Evolutionary conservation across 352 stramenopile genomes (phyloP).

Genomic region (Phytophthora ramorum): DNA sequence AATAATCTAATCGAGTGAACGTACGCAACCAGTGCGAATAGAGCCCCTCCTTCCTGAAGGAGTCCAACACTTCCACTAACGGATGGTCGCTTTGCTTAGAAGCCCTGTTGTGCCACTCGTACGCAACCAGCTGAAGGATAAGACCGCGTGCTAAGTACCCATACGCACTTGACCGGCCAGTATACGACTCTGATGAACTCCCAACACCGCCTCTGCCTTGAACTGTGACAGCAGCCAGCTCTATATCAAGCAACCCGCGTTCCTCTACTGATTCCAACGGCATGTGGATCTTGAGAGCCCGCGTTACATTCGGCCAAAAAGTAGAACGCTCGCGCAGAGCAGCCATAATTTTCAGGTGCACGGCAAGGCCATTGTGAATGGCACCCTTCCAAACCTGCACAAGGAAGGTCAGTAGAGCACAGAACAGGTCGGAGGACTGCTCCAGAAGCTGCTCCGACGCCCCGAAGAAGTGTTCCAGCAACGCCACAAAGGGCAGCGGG

Average conservation of each 20-base stretch:
- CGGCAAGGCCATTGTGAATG: slow-evolving; percentile 36
- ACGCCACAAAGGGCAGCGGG: slow-evolving; percentile 37
- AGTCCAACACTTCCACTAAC: slow-evolving; percentile 57
- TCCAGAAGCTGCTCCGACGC: slow-evolving; percentile 70
- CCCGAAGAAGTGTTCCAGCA: slow-evolving; percentile 63
- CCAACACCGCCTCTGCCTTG: slow-evolving; percentile 25
- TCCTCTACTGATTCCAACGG: slow-evolving; percentile 51
- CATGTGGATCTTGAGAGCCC: slow-evolving; percentile 64
- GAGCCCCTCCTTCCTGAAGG: slow-evolving; percentile 65
- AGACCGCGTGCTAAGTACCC: slow-evolving; percentile 63
- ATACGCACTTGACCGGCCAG: slow-evolving; percentile 64
- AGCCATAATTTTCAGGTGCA: slow-evolving; percentile 60
- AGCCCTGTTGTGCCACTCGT: slow-evolving; percentile 67
- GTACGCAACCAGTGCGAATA: slow-evolving; percentile 76
- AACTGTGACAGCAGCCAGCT: slow-evolving; percentile 38
- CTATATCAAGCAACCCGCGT: slow-evolving; percentile 45
- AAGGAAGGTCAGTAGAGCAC: slow-evolving; percentile 59
- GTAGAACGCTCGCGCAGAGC: slow-evolving; percentile 39
- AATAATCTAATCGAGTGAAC: slow-evolving; percentile 72
- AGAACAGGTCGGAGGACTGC: slow-evolving; percentile 63
- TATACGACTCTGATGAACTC: slow-evolving; percentile 42
- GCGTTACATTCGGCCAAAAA: slow-evolving; percentile 74
- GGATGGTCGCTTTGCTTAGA: slow-evolving; percentile 42
- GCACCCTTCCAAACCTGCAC: slow-evolving; percentile 67
- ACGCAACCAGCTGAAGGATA: slow-evolving; percentile 68